Conservation (phyloP, 2,329 filamentous ascomycete genomes). For the Thelonectria discophora region DNA sequence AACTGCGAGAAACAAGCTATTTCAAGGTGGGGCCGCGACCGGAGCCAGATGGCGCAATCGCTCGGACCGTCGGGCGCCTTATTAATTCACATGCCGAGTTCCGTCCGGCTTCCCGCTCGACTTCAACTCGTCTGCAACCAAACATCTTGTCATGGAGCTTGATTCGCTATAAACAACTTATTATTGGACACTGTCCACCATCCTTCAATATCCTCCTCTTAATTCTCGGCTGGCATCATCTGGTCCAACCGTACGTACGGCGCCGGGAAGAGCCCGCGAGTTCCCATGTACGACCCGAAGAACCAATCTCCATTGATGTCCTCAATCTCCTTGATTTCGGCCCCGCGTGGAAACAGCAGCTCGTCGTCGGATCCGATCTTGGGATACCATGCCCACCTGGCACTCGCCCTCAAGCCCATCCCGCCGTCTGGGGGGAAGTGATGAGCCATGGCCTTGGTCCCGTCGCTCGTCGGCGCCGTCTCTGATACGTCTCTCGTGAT, state of each 20-base stretch:
- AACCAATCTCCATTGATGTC: conserved; percentile 94
- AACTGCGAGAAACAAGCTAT: not conserved
- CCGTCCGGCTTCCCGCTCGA: conserved; percentile 18
- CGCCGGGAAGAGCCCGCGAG: conserved; percentile 81
- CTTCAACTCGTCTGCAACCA: not conserved
- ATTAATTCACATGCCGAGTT: conserved; percentile 34
- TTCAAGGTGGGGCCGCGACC: conserved; percentile 41
- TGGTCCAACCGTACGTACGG: conserved; percentile 71
- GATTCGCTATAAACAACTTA: too few relatives aligned
- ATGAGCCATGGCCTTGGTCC: conserved; percentile 39
- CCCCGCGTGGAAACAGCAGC: conserved; percentile 82
- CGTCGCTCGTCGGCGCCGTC: conserved; percentile 49
- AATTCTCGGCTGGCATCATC: conserved; percentile 22
- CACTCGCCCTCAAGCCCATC: conserved; percentile 68
- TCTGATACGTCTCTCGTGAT: conserved; percentile 62
- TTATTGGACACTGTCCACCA: too few relatives aligned
- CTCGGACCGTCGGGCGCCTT: conserved; percentile 37
- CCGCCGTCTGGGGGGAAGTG: conserved; percentile 80
- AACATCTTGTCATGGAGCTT: conserved; percentile 9
- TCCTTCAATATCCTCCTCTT: not conserved
- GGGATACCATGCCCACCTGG: conserved; percentile 83
- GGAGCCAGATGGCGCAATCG: conserved; percentile 42
- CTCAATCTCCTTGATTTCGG: conserved; percentile 83
- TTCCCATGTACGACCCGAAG: conserved; percentile 85
- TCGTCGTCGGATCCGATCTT: conserved; percentile 73